These are phyloP conservation scores for Starmera quercuum DNA, from an alignment of 805 yeast species.

Conservation along the genomic window DNA sequence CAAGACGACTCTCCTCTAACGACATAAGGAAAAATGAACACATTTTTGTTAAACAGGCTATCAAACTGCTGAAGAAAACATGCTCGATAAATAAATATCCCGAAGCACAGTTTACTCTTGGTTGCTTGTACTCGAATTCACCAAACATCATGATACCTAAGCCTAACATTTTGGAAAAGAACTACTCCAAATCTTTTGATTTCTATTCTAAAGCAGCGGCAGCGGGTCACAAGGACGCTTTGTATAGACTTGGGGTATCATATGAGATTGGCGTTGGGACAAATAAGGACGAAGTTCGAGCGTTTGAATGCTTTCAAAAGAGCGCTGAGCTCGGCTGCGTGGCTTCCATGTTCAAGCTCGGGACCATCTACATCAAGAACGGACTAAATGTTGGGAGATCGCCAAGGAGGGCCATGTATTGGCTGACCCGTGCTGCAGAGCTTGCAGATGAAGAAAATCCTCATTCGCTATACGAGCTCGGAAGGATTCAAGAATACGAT, in stretches of 20 bases:
- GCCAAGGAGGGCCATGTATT: conserved; percentile 36
- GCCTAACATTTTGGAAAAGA: conserved; percentile 40
- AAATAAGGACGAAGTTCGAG: conserved; percentile 33
- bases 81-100: conserved; percentile 41
- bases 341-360: conserved; percentile 68
- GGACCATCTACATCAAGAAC: conserved; percentile 53
- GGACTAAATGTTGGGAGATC: conserved; percentile 29
- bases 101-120: conserved; percentile 53
- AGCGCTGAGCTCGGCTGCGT: conserved; percentile 60
- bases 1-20: conserved; percentile 30
- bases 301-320: conserved; percentile 45
- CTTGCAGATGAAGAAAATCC: conserved; percentile 36
- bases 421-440: conserved; percentile 45
- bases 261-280: conserved; percentile 60
- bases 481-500: conserved; percentile 43
- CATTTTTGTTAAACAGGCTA: conserved; percentile 47
- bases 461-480: conserved; percentile 53
- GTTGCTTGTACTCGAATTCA: conserved; percentile 52
- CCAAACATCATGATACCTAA: conserved; percentile 37
- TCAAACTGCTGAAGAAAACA: conserved; percentile 52
- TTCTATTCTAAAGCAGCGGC: conserved; percentile 53
- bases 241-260: conserved; percentile 65
- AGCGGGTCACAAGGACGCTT: conserved; percentile 49
- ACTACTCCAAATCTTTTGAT: conserved; percentile 55
- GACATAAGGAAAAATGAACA: conserved; percentile 45